Evolutionary conservation across 2,329 filamentous ascomycete genomes (phyloP).

Genomic region (Phoma sp.): DNA sequence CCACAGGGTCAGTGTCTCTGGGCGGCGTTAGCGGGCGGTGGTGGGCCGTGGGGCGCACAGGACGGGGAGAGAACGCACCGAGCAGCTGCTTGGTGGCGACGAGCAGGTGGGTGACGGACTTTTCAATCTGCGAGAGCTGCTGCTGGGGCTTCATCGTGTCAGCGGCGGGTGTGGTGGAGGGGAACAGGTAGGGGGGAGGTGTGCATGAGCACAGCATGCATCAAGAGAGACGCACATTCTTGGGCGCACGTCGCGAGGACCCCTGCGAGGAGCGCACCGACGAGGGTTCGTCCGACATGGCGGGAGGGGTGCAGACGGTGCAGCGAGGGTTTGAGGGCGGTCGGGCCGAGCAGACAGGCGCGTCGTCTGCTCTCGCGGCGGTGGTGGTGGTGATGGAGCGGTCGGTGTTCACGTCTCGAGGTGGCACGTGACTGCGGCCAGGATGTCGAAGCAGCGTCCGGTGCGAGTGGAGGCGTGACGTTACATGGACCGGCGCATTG

Average conservation of each 20-base stretch:
- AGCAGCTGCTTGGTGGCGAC: constrained; percentile 98
- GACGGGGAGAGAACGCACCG: constrained; percentile 26
- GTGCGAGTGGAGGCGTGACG: background rate
- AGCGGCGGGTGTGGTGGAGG: background rate
- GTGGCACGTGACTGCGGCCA: background rate
- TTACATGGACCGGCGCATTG: background rate
- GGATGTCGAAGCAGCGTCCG: background rate
- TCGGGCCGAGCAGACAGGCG: constrained; percentile 2
- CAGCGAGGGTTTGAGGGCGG: constrained; percentile 19
- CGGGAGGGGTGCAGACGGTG: constrained; percentile 24
- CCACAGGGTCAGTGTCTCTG: constrained; percentile 95
- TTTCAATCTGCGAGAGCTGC: constrained; percentile 95
- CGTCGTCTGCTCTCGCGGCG: background rate
- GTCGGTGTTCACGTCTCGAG: background rate
- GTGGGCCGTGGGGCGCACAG: constrained; percentile 1
- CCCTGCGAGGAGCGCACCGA: constrained; percentile 42
- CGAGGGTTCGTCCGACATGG: constrained; percentile 37
- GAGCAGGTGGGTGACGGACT: constrained; percentile 89
- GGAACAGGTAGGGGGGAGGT: background rate
- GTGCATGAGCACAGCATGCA: constrained; percentile 3
- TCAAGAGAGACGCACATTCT: constrained; percentile 42
- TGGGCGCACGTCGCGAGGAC: constrained; percentile 55
- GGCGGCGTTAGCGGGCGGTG: constrained; percentile 20
- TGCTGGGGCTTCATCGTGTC: constrained; percentile 64
- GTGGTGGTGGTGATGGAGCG: background rate